Conservation (phyloP, 768 basidiomycete genomes). For the Strobilomyces echinocephalus region DNA sequence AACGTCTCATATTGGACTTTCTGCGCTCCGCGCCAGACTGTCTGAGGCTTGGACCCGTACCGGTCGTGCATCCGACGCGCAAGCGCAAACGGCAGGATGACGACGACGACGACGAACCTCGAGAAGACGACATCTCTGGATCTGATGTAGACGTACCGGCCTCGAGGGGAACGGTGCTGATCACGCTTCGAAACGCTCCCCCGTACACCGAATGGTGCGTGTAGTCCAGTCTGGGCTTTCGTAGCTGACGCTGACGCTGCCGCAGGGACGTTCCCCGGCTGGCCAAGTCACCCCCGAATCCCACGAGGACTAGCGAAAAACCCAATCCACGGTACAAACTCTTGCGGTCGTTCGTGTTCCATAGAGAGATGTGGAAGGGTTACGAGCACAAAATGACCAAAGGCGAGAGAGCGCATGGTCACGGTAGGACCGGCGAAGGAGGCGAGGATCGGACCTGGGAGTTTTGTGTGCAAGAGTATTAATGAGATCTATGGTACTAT, state of each 20-base stretch:
- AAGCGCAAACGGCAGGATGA: conserved; percentile 43
- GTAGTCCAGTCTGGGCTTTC: conserved; percentile 6
- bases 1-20: conserved; percentile 76
- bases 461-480: conserved; percentile 53
- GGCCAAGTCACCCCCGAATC: conserved; percentile 67
- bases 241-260: conserved; percentile 5
- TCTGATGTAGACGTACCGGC: conserved; percentile 13
- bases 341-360: conserved; percentile 77
- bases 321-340: conserved; percentile 66
- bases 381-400: conserved; percentile 96
- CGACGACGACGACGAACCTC: conserved; percentile 38
- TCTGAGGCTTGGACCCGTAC: conserved; percentile 54
- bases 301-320: conserved; percentile 39
- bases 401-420: conserved; percentile 68
- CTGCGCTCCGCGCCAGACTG: conserved; percentile 65
- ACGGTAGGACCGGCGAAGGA: conserved; percentile 62
- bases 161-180: conserved; percentile 67
- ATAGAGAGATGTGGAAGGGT: conserved; percentile 65
- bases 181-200: conserved; percentile 79
- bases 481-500: conserved; percentile 17
- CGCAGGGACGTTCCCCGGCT: conserved; percentile 71
- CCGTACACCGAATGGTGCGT: conserved; percentile 86
- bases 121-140: conserved; percentile 10
- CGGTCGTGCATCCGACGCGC: conserved; percentile 35
- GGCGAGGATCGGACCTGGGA: conserved; percentile 88